Percentiles rank a stretch among this genome's conserved stretches.
Conservation (phyloP, 1,284 basidiomycete species). For the Meripilus lineatus region DNA sequence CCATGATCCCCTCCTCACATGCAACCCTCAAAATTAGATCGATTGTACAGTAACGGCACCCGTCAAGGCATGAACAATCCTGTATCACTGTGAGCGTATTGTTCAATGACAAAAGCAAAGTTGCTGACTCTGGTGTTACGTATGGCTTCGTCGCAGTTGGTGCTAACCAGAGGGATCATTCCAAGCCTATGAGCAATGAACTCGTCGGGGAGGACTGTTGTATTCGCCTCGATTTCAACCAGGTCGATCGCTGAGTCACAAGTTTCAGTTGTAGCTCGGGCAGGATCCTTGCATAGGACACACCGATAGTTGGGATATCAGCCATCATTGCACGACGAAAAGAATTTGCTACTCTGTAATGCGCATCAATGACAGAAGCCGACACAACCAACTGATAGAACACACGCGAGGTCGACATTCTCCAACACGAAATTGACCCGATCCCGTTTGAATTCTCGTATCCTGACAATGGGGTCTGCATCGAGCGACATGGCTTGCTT, state of each 20-base stretch:
- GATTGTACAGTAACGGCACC: constrained; percentile 81
- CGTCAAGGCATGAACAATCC: constrained; percentile 83
- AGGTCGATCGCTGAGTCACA: constrained; percentile 86
- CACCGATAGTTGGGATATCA: constrained; percentile 92
- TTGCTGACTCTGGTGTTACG: constrained; percentile 70
- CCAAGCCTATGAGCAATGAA: constrained; percentile 96
- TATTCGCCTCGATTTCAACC: constrained; percentile 91
- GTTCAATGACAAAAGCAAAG: background rate
- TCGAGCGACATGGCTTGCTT: constrained; percentile 16
- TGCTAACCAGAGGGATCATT: constrained; percentile 87
- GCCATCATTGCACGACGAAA: constrained; percentile 89
- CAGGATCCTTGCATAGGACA: no score
- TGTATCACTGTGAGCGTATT: constrained; percentile 25
- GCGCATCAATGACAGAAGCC: constrained; percentile 12
- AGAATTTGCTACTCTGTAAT: constrained; percentile 78
- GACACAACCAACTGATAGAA: constrained; percentile 13
- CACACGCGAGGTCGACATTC: constrained; percentile 88
- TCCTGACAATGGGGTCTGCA: constrained; percentile 62
- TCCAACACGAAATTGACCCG: constrained; percentile 86
- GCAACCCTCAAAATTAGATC: constrained; percentile 67
- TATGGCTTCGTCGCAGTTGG: constrained; percentile 80
- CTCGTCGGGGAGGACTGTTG: constrained; percentile 94
- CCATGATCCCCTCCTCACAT: constrained; percentile 72
- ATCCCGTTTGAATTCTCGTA: constrained; percentile 76
- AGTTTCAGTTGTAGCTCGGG: no score